Percentiles rank a stretch among this genome's conserved stretches.
Conservation (phyloP, 202 grass and related monocot species). For the Setaria viridis region DNA sequence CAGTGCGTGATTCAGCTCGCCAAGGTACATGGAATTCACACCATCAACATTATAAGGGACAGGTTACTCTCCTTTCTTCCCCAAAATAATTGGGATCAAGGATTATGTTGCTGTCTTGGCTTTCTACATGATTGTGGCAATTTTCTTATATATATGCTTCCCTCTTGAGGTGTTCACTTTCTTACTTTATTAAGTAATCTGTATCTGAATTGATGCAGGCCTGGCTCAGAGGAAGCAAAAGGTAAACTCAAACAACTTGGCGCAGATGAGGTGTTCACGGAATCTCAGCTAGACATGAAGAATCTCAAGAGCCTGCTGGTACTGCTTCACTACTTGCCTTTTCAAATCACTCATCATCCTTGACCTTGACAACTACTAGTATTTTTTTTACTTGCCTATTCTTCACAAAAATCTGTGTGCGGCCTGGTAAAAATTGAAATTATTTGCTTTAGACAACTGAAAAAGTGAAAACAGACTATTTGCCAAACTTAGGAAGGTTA, state of each 20-base stretch:
- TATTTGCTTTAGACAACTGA: neutral
- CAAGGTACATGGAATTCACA: conserved; percentile 61
- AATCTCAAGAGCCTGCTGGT: conserved; percentile 85
- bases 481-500: neutral
- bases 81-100: neutral
- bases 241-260: conserved; percentile 82
- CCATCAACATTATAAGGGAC: conserved; percentile 91
- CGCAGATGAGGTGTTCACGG: conserved; percentile 78
- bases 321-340: conserved; percentile 28
- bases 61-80: conserved; percentile 46
- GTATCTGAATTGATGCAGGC: conserved; percentile 47
- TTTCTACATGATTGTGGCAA: neutral
- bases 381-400: neutral
- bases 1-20: conserved; percentile 88
- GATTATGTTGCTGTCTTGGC: neutral
- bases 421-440: neutral
- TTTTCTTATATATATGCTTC: neutral
- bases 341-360: neutral
- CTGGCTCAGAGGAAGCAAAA: conserved; percentile 79
- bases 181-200: conserved; percentile 1
- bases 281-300: conserved; percentile 83
- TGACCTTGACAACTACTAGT: neutral
- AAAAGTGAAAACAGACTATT: neutral
- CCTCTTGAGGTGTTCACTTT: neutral
- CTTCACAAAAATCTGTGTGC: neutral